Evolutionary conservation across 169 alveolate genomes (phyloP), one percentile per base, ranked within the genome.

Genomic region (Plasmodium fragile): DNA sequence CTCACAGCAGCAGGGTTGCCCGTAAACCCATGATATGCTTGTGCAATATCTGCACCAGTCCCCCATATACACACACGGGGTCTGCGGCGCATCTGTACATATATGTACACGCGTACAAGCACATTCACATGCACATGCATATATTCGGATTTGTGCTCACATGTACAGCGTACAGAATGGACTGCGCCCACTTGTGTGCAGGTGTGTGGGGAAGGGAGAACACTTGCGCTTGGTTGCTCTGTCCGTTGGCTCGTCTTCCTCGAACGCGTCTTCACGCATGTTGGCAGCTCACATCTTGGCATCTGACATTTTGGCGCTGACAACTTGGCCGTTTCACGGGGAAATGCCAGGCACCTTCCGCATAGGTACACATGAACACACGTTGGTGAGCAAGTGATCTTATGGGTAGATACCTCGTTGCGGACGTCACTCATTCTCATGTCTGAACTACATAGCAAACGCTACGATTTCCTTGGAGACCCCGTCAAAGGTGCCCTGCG

Each of bases 381-480:
- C 7, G 22, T 49, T 11, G 59, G 59, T 49, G 59, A 49, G 6
- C 22, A 49, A 1, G 59, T 49, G 25, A 11, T 22, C 59, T 16
- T 13, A 49, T 49, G 59, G 59, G 59, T 3, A 22, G 22, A 16
- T 49, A 6, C 32, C 75, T 65, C 41, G 8, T 5, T 39, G 6
- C n/a, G 8, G 36, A 5, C 18, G 75, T 6, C 6, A 65, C n/a
- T n/a, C 16, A 65, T 65, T 10, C n/a, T 10, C n/a, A 65, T 25
- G 30, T 65, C 2, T 16, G 7, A 6, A 18, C 41, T 81, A 55
- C 52, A 52, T 22, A 53, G 5, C 36, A 39, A 49, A 81, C 22
- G 70, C n/a, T 59, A 43, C 82, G 18, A 82, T 65, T 69, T 69
- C 92, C 75, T 82, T 69, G 39, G 81, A 18, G 34, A 34, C 93